Conservation (phyloP, 495 filamentous ascomycete species). For the Aspergillus leporis region DNA sequence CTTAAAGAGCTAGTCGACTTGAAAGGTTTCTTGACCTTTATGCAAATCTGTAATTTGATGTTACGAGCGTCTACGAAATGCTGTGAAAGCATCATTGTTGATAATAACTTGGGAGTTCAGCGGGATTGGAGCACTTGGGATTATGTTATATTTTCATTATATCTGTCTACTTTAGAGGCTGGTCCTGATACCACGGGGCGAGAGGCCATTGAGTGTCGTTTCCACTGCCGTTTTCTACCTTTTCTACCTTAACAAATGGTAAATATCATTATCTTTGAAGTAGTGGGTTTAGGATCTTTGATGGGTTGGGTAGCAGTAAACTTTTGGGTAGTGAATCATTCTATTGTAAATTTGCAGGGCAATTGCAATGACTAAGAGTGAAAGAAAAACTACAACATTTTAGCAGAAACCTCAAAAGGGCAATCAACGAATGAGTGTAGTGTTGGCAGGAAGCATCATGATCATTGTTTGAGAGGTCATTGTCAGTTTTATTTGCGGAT, state of each 20-base stretch:
- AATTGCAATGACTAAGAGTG: too few relatives aligned
- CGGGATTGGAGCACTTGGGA: slow-evolving; percentile 15
- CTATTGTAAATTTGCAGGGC: not conserved
- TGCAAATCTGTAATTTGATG: not conserved
- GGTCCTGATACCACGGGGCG: slow-evolving; percentile 9
- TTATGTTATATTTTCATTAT: slow-evolving; percentile 8
- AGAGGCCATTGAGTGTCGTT: not conserved
- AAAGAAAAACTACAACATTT: too few relatives aligned
- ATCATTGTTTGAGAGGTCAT: not conserved
- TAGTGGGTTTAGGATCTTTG: not conserved
- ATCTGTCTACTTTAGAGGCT: slow-evolving; percentile 11
- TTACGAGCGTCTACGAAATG: slow-evolving; percentile 2
- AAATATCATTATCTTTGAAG: not conserved
- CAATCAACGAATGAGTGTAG: not conserved
- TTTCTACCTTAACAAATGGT: not conserved
- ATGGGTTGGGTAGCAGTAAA: not conserved
- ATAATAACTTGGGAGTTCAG: slow-evolving; percentile 15
- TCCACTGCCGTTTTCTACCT: not conserved
- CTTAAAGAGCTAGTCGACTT: slow-evolving; percentile 71
- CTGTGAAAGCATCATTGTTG: slow-evolving; percentile 4
- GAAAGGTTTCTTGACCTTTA: not conserved
- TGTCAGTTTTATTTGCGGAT: not conserved
- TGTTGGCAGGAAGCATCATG: not conserved
- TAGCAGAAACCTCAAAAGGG: too few relatives aligned
- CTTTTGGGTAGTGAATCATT: not conserved